phyloP scores from a whole-genome alignment of 495 filamentous ascomycete genomes.

The Aspergillus sclerotioniger region DNA sequence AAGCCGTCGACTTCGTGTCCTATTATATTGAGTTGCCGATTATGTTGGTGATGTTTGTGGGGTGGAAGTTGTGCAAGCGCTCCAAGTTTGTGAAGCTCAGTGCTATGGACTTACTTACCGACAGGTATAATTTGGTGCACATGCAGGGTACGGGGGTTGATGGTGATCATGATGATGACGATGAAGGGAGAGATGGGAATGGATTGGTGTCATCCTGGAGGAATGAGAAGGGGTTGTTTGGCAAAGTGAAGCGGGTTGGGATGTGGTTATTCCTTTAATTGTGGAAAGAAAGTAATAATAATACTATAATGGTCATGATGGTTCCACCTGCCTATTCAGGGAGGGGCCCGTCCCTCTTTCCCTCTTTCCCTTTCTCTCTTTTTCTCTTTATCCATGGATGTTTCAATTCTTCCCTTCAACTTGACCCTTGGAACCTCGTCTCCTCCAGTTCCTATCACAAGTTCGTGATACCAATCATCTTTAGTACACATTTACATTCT shows the following conservation, averaged over 20 bases:
- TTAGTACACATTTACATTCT: too few species aligned
- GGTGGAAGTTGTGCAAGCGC: conserved; percentile 50
- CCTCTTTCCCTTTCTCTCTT: too few species aligned
- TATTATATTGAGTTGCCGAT: conserved; percentile 51
- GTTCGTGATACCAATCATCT: too few species aligned
- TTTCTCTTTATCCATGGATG: too few species aligned
- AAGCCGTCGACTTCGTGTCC: conserved; percentile 50
- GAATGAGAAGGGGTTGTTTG: background rate
- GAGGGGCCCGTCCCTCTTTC: too few species aligned
- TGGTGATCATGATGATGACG: background rate
- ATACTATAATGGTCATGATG: background rate
- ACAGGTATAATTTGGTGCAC: conserved; percentile 42
- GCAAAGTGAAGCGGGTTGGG: background rate
- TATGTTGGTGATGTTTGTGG: conserved; percentile 50
- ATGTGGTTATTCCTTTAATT: conserved; percentile 3
- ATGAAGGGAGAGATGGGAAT: background rate
- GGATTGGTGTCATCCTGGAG: background rate
- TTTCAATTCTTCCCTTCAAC: too few species aligned
- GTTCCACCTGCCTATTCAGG: too few species aligned
- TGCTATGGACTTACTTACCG: conserved; percentile 53
- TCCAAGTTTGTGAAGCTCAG: conserved; percentile 36
- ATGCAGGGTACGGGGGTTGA: background rate
- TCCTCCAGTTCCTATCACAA: too few species aligned
- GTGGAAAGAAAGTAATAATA: background rate
- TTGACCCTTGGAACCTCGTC: too few species aligned